Base-by-base conservation (phyloP, 768 basidiomycete genomes). In the Podaxis sp. region DNA sequence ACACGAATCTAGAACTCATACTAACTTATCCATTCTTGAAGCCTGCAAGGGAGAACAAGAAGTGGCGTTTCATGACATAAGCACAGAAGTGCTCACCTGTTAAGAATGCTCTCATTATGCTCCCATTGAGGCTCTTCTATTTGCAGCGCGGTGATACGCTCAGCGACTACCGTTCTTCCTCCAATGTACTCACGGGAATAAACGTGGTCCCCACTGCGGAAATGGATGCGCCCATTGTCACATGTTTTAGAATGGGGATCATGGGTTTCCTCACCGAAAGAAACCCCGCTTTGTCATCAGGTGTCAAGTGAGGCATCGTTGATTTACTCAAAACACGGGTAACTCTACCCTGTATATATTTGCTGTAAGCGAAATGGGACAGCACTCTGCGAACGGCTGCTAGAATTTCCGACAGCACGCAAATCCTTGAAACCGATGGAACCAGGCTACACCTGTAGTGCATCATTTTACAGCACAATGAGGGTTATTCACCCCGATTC, bases 151-250 rank as follows among this genome's bases (percentile, higher is more conserved):
- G 63, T 66, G 67, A 67, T 68, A 66, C 65, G 64, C 65, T 64
- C 61, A 63, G 44, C 61, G 52, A 49, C 57, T 62, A 54, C 64
- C 61, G 63, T 64, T 55, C 40, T 61, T 57, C 63, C 58, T 38
- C 52, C 52, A 44, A 56, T 39, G 58, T 64, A 39, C 52, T 11
- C 59, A 52, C 36, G 52, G 39, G 36, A 49, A 51, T 39, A 57
- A 49, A 13, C n/a, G 44, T 40, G 63, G 54, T 62, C 66, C 65
- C 66, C 66, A 70, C 70, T 74, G 76, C 76, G 75, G 73, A 70
- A 65, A 63, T 73, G 76, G 71, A 68, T 68, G 63, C 68, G 64
- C 66, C 72, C 74, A 74, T 72, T 71, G 74, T 74, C 77, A 74
- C 74, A 73, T 70, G 73, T 67, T 67, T 68, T 52, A 19, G 9